Percentiles rank a stretch among this genome's conserved stretches.
phyloP scores from a whole-genome alignment of 2,329 filamentous ascomycete genomes.

The Botrytis byssoidea region DNA sequence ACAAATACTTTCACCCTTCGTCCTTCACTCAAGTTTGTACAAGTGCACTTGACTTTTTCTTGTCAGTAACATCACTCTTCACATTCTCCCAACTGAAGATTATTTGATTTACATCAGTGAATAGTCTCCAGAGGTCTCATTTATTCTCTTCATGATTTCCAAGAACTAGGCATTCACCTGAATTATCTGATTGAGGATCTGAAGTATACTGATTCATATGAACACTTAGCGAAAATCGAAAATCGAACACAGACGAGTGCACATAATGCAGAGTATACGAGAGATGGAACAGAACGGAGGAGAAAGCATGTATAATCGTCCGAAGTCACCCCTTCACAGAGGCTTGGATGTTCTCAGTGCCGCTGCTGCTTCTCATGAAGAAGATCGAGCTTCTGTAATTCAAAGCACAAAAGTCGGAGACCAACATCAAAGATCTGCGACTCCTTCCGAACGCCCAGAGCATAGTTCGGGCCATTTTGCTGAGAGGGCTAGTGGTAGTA shows the following conservation, averaged over 20 bases:
- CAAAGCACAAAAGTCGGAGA: neutral
- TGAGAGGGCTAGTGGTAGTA: neutral
- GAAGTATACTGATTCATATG: neutral
- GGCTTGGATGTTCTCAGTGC: neutral
- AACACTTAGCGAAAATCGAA: neutral
- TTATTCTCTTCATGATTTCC: neutral
- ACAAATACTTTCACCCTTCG: neutral
- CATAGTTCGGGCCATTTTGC: rapidly evolving
- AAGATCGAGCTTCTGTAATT: neutral
- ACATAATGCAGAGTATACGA: neutral
- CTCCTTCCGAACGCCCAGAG: neutral
- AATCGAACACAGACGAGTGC: neutral
- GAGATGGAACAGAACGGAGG: neutral
- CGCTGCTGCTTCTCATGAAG: neutral
- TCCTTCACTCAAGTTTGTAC: neutral
- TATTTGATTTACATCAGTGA: neutral
- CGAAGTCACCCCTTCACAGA: neutral
- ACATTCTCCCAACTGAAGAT: neutral
- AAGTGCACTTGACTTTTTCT: too few relatives aligned
- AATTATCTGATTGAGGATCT: neutral
- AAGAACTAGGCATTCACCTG: neutral
- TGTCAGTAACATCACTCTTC: neutral
- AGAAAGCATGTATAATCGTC: neutral
- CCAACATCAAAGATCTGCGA: too few relatives aligned
- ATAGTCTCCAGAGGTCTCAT: neutral